Evolutionary conservation across 768 basidiomycete species (phyloP).

Genomic region (Cytidiella melzeri): DNA sequence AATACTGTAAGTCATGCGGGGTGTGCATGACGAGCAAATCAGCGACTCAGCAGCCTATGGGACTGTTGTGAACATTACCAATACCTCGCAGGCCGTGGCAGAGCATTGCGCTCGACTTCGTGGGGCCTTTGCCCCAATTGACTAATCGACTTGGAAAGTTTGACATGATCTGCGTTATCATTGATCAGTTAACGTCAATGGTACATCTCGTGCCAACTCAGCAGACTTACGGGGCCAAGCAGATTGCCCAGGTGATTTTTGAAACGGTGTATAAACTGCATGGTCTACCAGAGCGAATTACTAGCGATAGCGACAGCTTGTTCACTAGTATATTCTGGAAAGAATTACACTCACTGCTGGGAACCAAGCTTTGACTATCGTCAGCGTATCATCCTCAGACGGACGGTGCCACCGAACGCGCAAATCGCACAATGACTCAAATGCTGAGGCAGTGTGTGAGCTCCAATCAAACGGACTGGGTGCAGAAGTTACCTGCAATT

Average conservation of each 20-base stretch:
- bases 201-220: too few species aligned
- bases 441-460: constrained; percentile 8
- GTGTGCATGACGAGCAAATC: constrained; percentile 11
- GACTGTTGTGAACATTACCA: constrained; percentile 19
- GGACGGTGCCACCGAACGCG: too few species aligned
- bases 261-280: constrained; percentile 17
- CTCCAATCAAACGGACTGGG: constrained; percentile 19
- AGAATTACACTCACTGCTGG: constrained; percentile 15
- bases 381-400: too few species aligned
- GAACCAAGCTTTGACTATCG: constrained; percentile 25
- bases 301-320: constrained; percentile 23
- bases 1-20: constrained; percentile 34
- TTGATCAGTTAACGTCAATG: constrained; percentile 17
- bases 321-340: constrained; percentile 36
- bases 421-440: constrained; percentile 11
- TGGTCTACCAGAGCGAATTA: constrained; percentile 10
- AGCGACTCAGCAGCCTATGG: constrained; percentile 16
- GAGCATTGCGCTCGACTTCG: too few species aligned
- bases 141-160: too few species aligned
- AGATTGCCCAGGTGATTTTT: too few species aligned
- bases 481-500: too few species aligned
- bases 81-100: too few species aligned
- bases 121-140: constrained; percentile 28
- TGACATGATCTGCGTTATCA: constrained; percentile 24
- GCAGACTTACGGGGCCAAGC: too few species aligned